phyloP scores from a whole-genome alignment of 331 rosid species.

The Erythrophleum ivorense region DNA sequence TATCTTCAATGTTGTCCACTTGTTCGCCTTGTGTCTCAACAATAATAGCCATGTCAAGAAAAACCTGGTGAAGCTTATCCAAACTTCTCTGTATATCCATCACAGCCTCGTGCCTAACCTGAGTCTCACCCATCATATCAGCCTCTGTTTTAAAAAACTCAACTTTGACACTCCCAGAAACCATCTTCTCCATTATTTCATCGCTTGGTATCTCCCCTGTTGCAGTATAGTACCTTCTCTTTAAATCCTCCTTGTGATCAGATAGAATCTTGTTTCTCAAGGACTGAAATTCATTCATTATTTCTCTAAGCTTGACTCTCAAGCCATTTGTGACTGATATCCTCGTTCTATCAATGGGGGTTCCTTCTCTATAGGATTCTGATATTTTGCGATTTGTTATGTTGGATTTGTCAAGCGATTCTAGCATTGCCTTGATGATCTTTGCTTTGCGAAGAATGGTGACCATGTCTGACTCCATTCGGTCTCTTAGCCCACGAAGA shows the following conservation, averaged over 20 bases:
- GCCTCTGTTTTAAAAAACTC: constrained; percentile 63
- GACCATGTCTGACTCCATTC: constrained; percentile 78
- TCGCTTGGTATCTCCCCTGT: constrained; percentile 75
- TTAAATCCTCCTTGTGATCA: constrained; percentile 85
- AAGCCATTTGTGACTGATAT: constrained; percentile 72
- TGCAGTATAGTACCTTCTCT: constrained; percentile 64
- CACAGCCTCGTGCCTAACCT: constrained; percentile 73
- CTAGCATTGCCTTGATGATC: constrained; percentile 64
- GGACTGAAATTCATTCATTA: constrained; percentile 79
- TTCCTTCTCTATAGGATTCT: constrained; percentile 62
- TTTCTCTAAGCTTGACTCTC: constrained; percentile 77
- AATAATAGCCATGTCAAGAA: constrained; percentile 92
- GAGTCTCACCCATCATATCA: constrained; percentile 58
- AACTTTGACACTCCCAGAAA: constrained; percentile 63
- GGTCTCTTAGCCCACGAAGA: constrained; percentile 80
- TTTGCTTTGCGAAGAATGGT: constrained; percentile 80
- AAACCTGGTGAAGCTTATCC: constrained; percentile 91
- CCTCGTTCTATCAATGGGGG: constrained; percentile 70
- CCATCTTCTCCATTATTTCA: constrained; percentile 70
- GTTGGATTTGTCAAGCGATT: constrained; percentile 73
- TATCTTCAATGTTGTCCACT: constrained; percentile 84
- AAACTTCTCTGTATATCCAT: constrained; percentile 83
- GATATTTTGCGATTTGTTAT: constrained; percentile 49
- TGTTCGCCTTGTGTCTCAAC: constrained; percentile 85
- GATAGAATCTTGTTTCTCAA: constrained; percentile 66